Evolutionary conservation across 2,329 filamentous ascomycete species (phyloP), one percentile per base, ranked within the genome.

Genomic region (Knufia fluminis): DNA sequence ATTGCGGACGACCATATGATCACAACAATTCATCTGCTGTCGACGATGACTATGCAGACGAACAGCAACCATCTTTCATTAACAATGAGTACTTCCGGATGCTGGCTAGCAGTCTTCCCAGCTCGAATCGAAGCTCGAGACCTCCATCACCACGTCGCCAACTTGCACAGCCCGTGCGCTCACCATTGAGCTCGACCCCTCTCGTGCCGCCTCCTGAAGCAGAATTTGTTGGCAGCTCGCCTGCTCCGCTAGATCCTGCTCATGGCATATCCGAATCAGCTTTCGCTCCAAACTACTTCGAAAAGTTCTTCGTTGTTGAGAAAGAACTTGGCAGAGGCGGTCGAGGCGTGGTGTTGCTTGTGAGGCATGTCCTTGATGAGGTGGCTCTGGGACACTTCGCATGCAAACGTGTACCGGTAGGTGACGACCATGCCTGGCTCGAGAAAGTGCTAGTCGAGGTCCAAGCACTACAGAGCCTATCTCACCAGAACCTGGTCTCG

Each of bases 381-480:
- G 91, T 94, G 39, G 78, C 82, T 26, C 74, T 98, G 1, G 92
- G 92, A 1, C 79, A 92, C 56, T 98, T 94, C 66, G 92, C 92
- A 10, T 98, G 92, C 73, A 98, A 98, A 68, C 81, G 94, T 40
- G 90, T 98, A 0, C 94, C 92, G 0, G 92, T 98, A 2, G 86
- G 92, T 12, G 85, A 98, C 61, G 87, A 97, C 60, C 91, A 96
- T 61, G 81, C 83, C 53, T 96, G 92, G 94, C 73, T 98, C 12
- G 88, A 95, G 66, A 97, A 96, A 68, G 83, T 97, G 1, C 73
- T 98, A 46, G 78, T 92, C 40, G 92, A 98, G 66, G 94, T 98
- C 1, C 89, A 95, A 67, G 74, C 97, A 20, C 77, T 98, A 20
- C 89, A 94, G 59, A 86, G 87, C 59, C 78, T 98, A 3, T 92